phyloP scores from a whole-genome alignment of 2,329 filamentous ascomycete species.

The Ophiocordyceps camponoti-floridani region DNA sequence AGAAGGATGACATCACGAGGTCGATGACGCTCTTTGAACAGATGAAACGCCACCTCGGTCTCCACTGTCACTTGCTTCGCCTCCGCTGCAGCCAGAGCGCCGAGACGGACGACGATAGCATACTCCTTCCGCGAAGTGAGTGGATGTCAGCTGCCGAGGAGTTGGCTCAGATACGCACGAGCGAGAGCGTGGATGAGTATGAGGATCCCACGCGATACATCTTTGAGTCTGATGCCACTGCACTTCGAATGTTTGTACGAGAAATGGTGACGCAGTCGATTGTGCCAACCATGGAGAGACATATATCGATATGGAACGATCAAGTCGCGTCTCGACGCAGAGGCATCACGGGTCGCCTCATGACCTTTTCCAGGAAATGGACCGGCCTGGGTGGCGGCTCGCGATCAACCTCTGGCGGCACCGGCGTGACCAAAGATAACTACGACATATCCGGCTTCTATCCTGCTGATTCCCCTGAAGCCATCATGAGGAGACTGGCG shows the following conservation, averaged over 20 bases:
- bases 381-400: constrained; percentile 57
- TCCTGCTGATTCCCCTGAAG: constrained; percentile 66
- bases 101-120: constrained; percentile 80
- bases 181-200: constrained; percentile 49
- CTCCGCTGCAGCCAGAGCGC: constrained; percentile 72
- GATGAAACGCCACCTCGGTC: constrained; percentile 96
- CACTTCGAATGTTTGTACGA: constrained; percentile 74
- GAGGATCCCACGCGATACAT: constrained; percentile 61
- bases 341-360: constrained; percentile 82
- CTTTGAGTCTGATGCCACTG: constrained; percentile 80
- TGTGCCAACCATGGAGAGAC: constrained; percentile 88
- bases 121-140: constrained; percentile 62
- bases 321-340: constrained; percentile 81
- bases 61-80: constrained; percentile 84
- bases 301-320: constrained; percentile 86
- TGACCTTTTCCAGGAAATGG: constrained; percentile 84
- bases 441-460: constrained; percentile 77
- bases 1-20: constrained; percentile 78
- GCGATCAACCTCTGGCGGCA: constrained; percentile 37
- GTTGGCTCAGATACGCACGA: constrained; percentile 50
- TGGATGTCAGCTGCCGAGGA: constrained; percentile 86
- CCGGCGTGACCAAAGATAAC: constrained; percentile 38
- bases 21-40: constrained; percentile 87
- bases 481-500: constrained; percentile 78
- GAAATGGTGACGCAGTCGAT: constrained; percentile 94